Conservation (phyloP, 371 early-diverging fungal species). For the Actinomortierella wolfii region DNA sequence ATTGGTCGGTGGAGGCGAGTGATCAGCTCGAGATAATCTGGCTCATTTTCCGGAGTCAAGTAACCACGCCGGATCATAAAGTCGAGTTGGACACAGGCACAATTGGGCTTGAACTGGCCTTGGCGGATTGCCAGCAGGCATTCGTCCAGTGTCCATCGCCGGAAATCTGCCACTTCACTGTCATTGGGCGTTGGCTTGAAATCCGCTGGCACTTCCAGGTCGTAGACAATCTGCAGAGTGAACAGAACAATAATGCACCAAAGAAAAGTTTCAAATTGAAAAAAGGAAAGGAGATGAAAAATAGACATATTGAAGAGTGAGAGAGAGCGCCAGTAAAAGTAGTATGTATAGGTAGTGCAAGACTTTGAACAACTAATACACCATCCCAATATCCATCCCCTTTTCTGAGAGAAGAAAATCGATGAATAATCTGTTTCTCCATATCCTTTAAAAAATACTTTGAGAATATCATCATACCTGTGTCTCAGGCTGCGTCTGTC, state of each 20-base stretch:
- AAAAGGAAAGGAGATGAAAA: too few relatives aligned
- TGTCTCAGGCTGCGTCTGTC: constrained; percentile 70
- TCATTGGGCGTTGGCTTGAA: constrained; percentile 78
- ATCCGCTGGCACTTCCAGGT: constrained; percentile 71
- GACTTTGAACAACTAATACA: too few relatives aligned
- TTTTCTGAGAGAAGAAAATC: not conserved
- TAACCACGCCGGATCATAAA: constrained; percentile 83
- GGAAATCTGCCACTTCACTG: constrained; percentile 90
- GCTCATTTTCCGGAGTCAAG: constrained; percentile 80
- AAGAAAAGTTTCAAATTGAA: not conserved
- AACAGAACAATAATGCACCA: constrained; percentile 6
- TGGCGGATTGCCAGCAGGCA: constrained; percentile 56
- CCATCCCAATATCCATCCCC: too few relatives aligned
- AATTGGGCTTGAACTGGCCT: constrained; percentile 89
- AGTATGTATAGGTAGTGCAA: too few relatives aligned
- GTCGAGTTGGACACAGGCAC: constrained; percentile 81
- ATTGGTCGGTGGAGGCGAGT: constrained; percentile 67
- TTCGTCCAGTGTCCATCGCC: constrained; percentile 73
- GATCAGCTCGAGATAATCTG: constrained; percentile 75
- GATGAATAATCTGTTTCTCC: not conserved
- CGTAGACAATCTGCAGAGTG: constrained; percentile 68
- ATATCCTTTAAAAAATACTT: constrained; percentile 3
- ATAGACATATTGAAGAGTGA: too few relatives aligned
- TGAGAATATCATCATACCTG: constrained; percentile 54
- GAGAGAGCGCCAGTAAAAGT: too few relatives aligned